Evolutionary conservation across 495 filamentous ascomycete species (phyloP).

Genomic region (Penicillium egyptiacum): DNA sequence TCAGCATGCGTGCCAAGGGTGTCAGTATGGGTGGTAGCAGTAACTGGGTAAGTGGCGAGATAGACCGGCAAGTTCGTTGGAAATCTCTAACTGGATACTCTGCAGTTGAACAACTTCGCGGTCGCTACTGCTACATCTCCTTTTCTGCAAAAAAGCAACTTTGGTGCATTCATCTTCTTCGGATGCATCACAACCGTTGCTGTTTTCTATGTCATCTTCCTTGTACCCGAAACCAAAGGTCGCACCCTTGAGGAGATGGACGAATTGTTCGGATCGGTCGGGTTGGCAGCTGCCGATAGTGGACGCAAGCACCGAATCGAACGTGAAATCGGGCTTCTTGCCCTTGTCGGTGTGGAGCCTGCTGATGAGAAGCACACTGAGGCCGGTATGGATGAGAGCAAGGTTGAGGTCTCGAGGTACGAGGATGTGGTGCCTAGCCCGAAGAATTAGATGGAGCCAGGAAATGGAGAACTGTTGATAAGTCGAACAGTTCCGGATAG

Average conservation of each 20-base stretch:
- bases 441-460: neutral
- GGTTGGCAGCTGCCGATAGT: slow-evolving; percentile 35
- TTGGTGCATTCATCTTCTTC: slow-evolving; percentile 50
- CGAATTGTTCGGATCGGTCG: slow-evolving; percentile 46
- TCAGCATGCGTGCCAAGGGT: slow-evolving; percentile 47
- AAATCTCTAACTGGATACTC: slow-evolving; percentile 9
- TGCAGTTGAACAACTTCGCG: slow-evolving; percentile 53
- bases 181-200: slow-evolving; percentile 48
- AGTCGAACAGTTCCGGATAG: neutral
- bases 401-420: slow-evolving; percentile 2
- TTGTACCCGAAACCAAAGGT: slow-evolving; percentile 59
- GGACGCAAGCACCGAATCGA: slow-evolving; percentile 36
- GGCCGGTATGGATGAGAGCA: neutral
- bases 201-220: slow-evolving; percentile 48
- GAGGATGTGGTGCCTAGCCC: slow-evolving; percentile 13
- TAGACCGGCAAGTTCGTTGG: neutral
- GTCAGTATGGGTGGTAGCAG: slow-evolving; percentile 43
- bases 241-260: slow-evolving; percentile 60
- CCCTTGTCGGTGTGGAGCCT: slow-evolving; percentile 29
- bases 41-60: slow-evolving; percentile 38
- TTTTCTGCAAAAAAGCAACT: slow-evolving; percentile 35
- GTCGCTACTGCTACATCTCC: slow-evolving; percentile 43
- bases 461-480: neutral
- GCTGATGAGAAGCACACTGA: slow-evolving; percentile 15
- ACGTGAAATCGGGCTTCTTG: slow-evolving; percentile 35